Percentiles rank a stretch among this genome's conserved stretches.
Conservation (phyloP, 1,139 yeast genomes). For the Oligophagozyma castellii region DNA sequence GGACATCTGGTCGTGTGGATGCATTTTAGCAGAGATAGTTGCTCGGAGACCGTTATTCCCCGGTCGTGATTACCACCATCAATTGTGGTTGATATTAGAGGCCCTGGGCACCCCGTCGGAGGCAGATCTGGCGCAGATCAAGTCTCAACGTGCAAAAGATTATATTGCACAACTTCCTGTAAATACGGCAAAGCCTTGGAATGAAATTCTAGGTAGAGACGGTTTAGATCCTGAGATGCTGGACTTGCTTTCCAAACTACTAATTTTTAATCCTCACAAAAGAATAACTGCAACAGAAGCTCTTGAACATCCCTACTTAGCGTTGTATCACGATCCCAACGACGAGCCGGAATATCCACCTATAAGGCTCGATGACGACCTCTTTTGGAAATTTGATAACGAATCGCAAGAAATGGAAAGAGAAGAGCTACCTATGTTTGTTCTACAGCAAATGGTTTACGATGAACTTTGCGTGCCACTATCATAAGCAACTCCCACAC, state of each 20-base stretch:
- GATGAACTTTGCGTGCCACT: conserved; percentile 37
- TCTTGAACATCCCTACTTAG: conserved; percentile 49
- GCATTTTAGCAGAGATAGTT: conserved; percentile 56
- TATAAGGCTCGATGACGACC: conserved; percentile 34
- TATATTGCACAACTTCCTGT: conserved; percentile 49
- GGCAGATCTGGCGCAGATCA: conserved; percentile 42
- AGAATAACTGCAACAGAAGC: conserved; percentile 57
- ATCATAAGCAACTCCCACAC: not conserved
- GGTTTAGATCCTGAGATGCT: conserved; percentile 43
- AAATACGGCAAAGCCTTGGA: conserved; percentile 34
- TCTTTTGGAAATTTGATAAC: conserved; percentile 51
- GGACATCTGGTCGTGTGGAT: conserved; percentile 72
- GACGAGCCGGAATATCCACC: conserved; percentile 53
- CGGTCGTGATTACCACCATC: conserved; percentile 62
- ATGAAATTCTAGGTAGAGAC: conserved; percentile 28
- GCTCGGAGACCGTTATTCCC: conserved; percentile 61
- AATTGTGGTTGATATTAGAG: conserved; percentile 46
- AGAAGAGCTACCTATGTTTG: conserved; percentile 22
- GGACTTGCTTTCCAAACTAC: conserved; percentile 44
- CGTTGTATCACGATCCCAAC: conserved; percentile 53
- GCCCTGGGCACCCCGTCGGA: conserved; percentile 51
- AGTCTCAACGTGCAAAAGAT: conserved; percentile 47
- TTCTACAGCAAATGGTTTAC: conserved; percentile 37
- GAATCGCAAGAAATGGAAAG: conserved; percentile 30
- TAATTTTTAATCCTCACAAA: conserved; percentile 50